A percentile compares a stretch with the other conserved stretches of the same genome.
These are phyloP conservation scores for Solanum paucissectum DNA, from an alignment of 257 asterid species.

Conservation along the genomic window DNA sequence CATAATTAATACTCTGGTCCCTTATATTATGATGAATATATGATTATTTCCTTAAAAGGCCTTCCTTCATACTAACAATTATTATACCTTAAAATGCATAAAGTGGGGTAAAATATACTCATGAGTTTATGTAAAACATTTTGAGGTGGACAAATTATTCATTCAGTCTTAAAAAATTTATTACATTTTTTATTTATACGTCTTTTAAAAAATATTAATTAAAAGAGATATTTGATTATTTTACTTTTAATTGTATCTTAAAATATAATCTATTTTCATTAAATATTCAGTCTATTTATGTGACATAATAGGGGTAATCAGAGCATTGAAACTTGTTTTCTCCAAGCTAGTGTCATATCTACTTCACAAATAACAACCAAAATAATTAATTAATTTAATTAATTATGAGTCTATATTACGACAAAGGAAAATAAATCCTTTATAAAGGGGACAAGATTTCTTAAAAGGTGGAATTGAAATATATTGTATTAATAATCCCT, in stretches of 20 bases:
- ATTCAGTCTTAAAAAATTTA: background rate
- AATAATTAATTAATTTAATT: background rate
- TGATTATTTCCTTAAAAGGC: background rate
- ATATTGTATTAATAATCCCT: background rate
- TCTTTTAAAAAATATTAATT: background rate
- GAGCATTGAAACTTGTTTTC: too few relatives aligned
- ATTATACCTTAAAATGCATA: background rate
- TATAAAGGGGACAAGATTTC: background rate
- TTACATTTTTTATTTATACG: background rate
- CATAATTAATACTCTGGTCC: background rate
- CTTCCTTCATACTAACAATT: background rate
- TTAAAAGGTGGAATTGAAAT: background rate
- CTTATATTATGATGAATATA: background rate
- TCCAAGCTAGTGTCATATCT: background rate
- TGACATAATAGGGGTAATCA: background rate
- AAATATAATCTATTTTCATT: background rate
- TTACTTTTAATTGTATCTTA: background rate
- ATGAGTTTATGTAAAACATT: background rate
- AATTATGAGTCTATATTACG: background rate
- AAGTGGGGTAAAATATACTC: background rate
- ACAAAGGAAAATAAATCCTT: background rate
- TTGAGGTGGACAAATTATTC: too few relatives aligned
- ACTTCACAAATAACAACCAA: background rate
- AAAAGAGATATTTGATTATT: background rate
- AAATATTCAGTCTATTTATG: background rate